Base-by-base conservation (phyloP, 352 stramenopile genomes). In the Nothophytophthora sp. region DNA sequence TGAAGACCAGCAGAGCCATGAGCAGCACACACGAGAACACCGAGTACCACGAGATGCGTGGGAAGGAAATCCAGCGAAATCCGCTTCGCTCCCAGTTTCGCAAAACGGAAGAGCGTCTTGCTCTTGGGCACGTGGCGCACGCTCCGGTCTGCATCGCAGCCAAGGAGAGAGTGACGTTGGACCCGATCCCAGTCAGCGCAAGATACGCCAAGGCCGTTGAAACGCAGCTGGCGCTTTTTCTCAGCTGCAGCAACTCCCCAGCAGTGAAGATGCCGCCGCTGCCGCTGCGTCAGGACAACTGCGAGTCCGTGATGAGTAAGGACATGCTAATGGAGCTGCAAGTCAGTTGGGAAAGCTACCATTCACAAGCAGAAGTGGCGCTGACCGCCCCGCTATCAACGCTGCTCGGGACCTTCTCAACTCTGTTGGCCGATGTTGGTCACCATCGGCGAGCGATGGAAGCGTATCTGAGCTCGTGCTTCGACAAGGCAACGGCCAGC, bases 311-410 rank as follows among this genome's bases (percentile, higher is more conserved):
- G 0, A 71, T 81, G 53, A 55, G 72, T 2, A 51, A 35, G 12
- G 44, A 22, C 1, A 81, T 88, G 72, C 40, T 75, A 18, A 35
- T 43, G 1, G 72, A 81, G 24, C 27, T 88, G 4, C 40, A 65
- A 48, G 19, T 58, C 2, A 88, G 69, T 35, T 88, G 74, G 72
- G 15, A 55, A 1, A 55, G 48, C 8, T 70, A 79, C 29, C 67
- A 82, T 27, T 37, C 24, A 0, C 47, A 78, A 15, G 5, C 35
- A 4, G 19, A 67, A 10, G 18, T 24, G 1, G 10, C 43, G 18
- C 29, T 77, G 16, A 52, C 43, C 0, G 9, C 15, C 9, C 16
- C 38, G 2, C 44, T 42, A 12, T 18, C 12, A 6, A 4, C 10
- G 3, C 33, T 74, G 2, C 13, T 60, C 1, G 7, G 22, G 10